Percentiles rank a stretch among this genome's conserved stretches.
Evolutionary conservation across 2,329 filamentous ascomycete genomes (phyloP).

Genomic region (Epichloe sibirici): DNA sequence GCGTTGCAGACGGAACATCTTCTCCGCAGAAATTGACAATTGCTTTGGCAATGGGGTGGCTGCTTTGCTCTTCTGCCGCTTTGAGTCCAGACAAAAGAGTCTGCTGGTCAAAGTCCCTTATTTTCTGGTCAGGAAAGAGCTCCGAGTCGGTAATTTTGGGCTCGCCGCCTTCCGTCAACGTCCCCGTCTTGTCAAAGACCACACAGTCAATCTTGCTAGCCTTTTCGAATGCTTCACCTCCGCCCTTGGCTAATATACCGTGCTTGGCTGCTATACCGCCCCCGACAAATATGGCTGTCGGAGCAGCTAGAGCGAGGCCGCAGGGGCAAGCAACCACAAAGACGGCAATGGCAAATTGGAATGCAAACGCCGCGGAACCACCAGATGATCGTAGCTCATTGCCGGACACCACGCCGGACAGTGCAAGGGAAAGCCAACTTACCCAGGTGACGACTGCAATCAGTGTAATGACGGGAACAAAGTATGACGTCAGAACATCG

Average conservation of each 20-base stretch:
- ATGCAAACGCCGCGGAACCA: constrained; percentile 60
- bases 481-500: constrained; percentile 61
- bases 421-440: constrained; percentile 55
- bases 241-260: constrained; percentile 73
- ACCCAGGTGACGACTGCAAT: constrained; percentile 61
- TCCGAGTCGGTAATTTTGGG: constrained; percentile 51
- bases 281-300: constrained; percentile 75
- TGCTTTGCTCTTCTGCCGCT: constrained; percentile 57
- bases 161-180: constrained; percentile 61
- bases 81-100: constrained; percentile 42
- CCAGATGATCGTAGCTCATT: constrained; percentile 45
- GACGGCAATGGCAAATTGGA: constrained; percentile 75
- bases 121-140: constrained; percentile 22
- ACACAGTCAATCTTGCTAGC: constrained; percentile 66
- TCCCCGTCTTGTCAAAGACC: constrained; percentile 84
- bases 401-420: constrained; percentile 41
- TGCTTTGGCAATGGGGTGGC: constrained; percentile 62
- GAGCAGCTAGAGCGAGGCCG: constrained; percentile 71
- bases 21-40: constrained; percentile 48
- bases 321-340: constrained; percentile 83
- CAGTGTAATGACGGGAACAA: constrained; percentile 60
- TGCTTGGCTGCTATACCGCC: constrained; percentile 67
- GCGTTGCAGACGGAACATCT: constrained; percentile 18
- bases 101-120: constrained; percentile 13
- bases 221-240: constrained; percentile 77